These are phyloP conservation scores for Penicillium fimorum DNA, from an alignment of 495 filamentous ascomycete genomes.

Conservation along the genomic window DNA sequence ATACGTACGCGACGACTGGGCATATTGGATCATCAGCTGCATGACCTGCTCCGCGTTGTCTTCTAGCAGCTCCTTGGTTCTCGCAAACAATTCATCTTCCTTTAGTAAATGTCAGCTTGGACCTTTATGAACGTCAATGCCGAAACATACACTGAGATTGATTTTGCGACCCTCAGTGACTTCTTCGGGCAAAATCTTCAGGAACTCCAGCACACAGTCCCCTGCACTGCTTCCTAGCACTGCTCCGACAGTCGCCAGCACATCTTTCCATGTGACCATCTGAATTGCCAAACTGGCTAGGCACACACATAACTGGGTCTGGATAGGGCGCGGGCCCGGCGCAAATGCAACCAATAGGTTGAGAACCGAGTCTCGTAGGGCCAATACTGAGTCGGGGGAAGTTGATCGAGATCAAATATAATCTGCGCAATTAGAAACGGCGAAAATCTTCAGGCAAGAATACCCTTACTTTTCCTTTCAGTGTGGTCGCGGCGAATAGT, in stretches of 20 bases:
- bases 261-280: slow-evolving; percentile 95
- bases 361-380: slow-evolving; percentile 79
- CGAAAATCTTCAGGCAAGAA: neutral
- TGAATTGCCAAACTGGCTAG: slow-evolving; percentile 92
- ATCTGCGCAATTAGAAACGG: slow-evolving; percentile 53
- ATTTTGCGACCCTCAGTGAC: slow-evolving; percentile 99
- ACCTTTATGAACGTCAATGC: neutral
- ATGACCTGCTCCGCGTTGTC: slow-evolving; percentile 88
- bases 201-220: slow-evolving; percentile 88
- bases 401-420: slow-evolving; percentile 79
- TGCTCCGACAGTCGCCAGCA: slow-evolving; percentile 74
- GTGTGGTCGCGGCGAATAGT: slow-evolving; percentile 91
- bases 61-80: slow-evolving; percentile 84
- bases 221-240: slow-evolving; percentile 73
- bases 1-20: slow-evolving; percentile 80
- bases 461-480: slow-evolving; percentile 88
- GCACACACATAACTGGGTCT: slow-evolving; percentile 93
- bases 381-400: slow-evolving; percentile 71
- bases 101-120: slow-evolving; percentile 32
- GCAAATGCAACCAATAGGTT: slow-evolving; percentile 74
- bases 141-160: slow-evolving; percentile 87
- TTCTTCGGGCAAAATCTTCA: slow-evolving; percentile 95
- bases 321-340: slow-evolving; percentile 81
- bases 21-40: slow-evolving; percentile 78
- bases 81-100: slow-evolving; percentile 85